A percentile compares a stretch with the other conserved stretches of the same genome.
Conservation (phyloP, 805 yeast species). For the Sugiyamaella mastotermitis region DNA sequence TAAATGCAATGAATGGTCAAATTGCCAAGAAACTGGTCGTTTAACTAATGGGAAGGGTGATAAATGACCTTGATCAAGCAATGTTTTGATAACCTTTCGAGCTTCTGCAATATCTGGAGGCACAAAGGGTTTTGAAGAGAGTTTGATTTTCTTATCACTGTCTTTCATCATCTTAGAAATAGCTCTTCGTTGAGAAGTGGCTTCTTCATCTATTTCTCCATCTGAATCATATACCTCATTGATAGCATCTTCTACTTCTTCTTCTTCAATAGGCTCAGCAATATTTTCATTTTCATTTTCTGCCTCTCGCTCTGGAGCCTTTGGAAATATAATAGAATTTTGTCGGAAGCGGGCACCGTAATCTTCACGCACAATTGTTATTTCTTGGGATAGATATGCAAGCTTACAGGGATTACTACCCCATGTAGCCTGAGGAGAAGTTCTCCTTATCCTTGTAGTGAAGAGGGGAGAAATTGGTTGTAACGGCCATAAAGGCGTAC, state of each 20-base stretch:
- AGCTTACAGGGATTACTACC: constrained; percentile 76
- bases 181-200: constrained; percentile 15
- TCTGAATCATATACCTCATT: constrained; percentile 2
- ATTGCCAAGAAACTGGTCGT: constrained; percentile 63
- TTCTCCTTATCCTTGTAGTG: constrained; percentile 58
- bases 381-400: constrained; percentile 77
- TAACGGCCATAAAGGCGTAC: constrained; percentile 63
- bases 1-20: constrained; percentile 61
- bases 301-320: constrained; percentile 29
- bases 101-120: constrained; percentile 29
- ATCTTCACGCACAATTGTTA: constrained; percentile 69
- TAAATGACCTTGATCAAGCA: constrained; percentile 81
- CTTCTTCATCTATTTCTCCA: constrained; percentile 21
- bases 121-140: constrained; percentile 13
- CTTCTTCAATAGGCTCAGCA: constrained; percentile 14
- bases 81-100: constrained; percentile 61
- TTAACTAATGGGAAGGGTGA: constrained; percentile 66
- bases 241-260: constrained; percentile 24
- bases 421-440: constrained; percentile 45
- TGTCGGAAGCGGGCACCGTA: constrained; percentile 63
- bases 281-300: constrained; percentile 6
- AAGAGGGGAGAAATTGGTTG: constrained; percentile 65
- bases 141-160: constrained; percentile 6
- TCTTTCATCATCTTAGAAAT: constrained; percentile 14
- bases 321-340: constrained; percentile 54